These are phyloP conservation scores for Mycena galopus DNA, from an alignment of 768 basidiomycete species.

Conservation along the genomic window DNA sequence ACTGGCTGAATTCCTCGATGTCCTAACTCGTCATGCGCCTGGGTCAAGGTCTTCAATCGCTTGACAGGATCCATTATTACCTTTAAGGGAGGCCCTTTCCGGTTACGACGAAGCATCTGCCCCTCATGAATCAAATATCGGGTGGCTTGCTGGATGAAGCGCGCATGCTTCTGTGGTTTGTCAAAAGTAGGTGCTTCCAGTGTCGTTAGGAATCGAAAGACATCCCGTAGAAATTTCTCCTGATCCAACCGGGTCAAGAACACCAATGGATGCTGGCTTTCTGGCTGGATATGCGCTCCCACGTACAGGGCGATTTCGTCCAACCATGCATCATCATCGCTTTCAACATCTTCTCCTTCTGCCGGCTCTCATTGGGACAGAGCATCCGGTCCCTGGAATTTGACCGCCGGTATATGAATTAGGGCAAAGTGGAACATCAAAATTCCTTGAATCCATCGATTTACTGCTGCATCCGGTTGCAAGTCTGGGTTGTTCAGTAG, in stretches of 20 bases:
- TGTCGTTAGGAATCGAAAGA: neutral
- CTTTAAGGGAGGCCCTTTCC: constrained; percentile 2
- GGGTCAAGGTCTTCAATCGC: constrained; percentile 4
- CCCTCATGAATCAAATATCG: neutral
- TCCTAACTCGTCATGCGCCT: no score
- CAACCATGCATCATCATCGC: no score
- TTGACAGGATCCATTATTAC: constrained; percentile 37
- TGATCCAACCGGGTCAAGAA: neutral
- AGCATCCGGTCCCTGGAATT: neutral
- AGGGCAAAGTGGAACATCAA: neutral
- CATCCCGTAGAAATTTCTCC: neutral
- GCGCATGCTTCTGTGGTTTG: neutral
- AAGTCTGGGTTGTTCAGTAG: neutral
- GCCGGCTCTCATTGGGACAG: neutral
- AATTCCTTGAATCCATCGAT: no score
- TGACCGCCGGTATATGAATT: neutral
- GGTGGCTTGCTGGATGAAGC: neutral
- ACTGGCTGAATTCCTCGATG: no score
- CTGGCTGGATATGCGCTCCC: neutral
- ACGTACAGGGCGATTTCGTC: neutral
- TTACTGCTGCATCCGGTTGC: no score
- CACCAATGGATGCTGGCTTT: neutral
- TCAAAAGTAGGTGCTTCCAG: neutral
- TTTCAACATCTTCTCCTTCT: neutral
- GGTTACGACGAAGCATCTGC: constrained; percentile 30